phyloP scores from a whole-genome alignment of 345 rosid species.

The Clausena lansium region DNA sequence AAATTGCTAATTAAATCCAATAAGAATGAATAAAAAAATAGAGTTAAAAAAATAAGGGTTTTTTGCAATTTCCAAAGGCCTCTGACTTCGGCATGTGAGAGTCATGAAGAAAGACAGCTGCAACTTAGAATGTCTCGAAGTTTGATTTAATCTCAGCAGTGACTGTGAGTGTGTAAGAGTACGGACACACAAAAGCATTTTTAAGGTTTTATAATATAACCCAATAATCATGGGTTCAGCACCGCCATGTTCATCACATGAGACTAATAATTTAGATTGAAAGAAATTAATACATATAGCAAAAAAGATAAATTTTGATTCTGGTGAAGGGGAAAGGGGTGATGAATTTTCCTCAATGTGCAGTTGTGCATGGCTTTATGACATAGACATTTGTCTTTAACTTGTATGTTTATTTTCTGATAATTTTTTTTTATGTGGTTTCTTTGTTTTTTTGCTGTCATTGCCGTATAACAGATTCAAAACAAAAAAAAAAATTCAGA shows the following conservation, averaged over 20 bases:
- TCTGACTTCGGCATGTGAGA: slow-evolving; percentile 3
- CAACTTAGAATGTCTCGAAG: slow-evolving; percentile 21
- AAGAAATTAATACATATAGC: neutral
- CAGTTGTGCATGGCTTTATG: neutral
- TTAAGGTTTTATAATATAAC: neutral
- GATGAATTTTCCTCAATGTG: neutral
- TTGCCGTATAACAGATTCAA: neutral
- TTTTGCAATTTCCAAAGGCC: neutral
- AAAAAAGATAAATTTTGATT: neutral
- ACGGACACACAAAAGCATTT: neutral
- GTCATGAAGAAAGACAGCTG: neutral
- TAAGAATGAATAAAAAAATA: neutral
- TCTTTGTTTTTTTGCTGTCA: neutral
- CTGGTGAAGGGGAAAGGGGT: neutral
- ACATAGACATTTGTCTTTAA: neutral
- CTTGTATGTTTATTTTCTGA: neutral
- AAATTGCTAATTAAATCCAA: neutral
- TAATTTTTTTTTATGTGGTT: neutral
- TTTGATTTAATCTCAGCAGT: neutral
- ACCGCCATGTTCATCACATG: neutral
- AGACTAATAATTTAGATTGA: neutral
- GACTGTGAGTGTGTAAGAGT: slow-evolving; percentile 8
- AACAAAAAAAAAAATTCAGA: neutral
- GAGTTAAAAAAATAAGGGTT: neutral
- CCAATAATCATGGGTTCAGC: slow-evolving; percentile 11